Base-by-base conservation (phyloP, 2,329 filamentous ascomycete species). In the Hymenoscyphus repandus region DNA sequence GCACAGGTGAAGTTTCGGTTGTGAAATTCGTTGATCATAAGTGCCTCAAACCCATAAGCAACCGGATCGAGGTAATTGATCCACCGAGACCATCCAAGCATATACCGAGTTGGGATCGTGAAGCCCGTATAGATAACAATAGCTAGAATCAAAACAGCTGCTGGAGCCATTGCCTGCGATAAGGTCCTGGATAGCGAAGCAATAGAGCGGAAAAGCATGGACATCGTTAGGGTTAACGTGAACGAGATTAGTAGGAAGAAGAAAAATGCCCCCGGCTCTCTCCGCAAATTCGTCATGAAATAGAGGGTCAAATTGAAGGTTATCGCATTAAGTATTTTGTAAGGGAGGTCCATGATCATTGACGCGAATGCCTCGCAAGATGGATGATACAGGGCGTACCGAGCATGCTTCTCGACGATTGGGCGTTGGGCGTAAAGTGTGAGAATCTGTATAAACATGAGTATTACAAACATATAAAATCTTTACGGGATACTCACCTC, bases 121-220 rank as follows among this genome's bases (percentile, higher is more conserved):
- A 74, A 74, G 2, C 72, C 72, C 15, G 63, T 63, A 50, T 60
- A 66, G 27, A 64, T 62, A 12, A 62, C 47, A 20, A 64, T 51
- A 4, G 41, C 55, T 1, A 65, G 37, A 7, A 64, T 57, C 55
- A 83, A 67, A 13, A 83, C 55, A 5, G 80, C 77, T 36, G 79
- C 74, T 1, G 78, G 79, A 1, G 80, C 78, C 69, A 84, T 75
- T 57, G 80, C 80, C 61, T 83, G 79, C n/a, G 82, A 82, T 12
- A 85, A 71, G 0, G 86, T 87, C 49, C 87, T 77, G 5, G 89
- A 90, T 1, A 83, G 72, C 1, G 86, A 85, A 18, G 79, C 89
- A 56, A 95, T 88, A 7, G 82, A 86, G 49, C 89, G 81, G 79
- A 93, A 95, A 53, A 93, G 77, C 84, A 90, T 91, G 87, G 57